phyloP scores from a whole-genome alignment of 1,284 basidiomycete species.

The Boletus mariae region DNA sequence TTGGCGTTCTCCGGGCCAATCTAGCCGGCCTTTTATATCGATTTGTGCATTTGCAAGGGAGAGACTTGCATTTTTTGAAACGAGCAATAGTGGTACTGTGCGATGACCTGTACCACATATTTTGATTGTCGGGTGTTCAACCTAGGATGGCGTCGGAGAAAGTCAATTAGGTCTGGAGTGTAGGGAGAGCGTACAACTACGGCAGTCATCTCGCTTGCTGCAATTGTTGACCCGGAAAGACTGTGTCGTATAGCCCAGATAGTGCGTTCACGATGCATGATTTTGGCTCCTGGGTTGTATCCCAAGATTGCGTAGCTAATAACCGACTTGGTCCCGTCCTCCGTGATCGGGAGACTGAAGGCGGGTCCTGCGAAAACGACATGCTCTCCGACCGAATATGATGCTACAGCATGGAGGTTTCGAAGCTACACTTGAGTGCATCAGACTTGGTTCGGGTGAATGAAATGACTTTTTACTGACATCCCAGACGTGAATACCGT shows the following conservation, averaged over 20 bases:
- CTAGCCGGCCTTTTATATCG: slow-evolving; percentile 35
- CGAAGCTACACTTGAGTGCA: slow-evolving; percentile 45
- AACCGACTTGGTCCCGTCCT: slow-evolving; percentile 37
- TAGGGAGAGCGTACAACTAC: slow-evolving; percentile 40
- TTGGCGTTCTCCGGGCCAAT: slow-evolving; percentile 27
- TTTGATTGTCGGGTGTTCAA: slow-evolving; percentile 41
- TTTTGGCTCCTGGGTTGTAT: slow-evolving; percentile 43
- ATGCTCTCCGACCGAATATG: slow-evolving; percentile 64
- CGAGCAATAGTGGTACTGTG: slow-evolving; percentile 40
- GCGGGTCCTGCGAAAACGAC: slow-evolving; percentile 59
- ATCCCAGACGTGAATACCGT: slow-evolving; percentile 70
- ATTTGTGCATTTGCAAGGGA: slow-evolving; percentile 45
- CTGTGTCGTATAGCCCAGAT: slow-evolving; percentile 64
- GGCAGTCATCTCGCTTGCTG: slow-evolving; percentile 40
- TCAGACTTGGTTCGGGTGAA: slow-evolving; percentile 11
- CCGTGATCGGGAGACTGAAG: slow-evolving; percentile 39
- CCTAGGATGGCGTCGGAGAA: slow-evolving; percentile 35
- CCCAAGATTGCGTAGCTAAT: slow-evolving; percentile 56
- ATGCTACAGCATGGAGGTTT: slow-evolving; percentile 61
- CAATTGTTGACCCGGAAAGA: slow-evolving; percentile 38
- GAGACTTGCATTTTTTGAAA: slow-evolving; percentile 46
- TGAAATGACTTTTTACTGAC: slow-evolving; percentile 40
- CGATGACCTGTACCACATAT: slow-evolving; percentile 46
- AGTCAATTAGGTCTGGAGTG: slow-evolving; percentile 4
- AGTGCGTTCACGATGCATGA: slow-evolving; percentile 41